These are phyloP conservation scores for Magnolia kwangsiensis DNA, from an alignment of 164 flowering plant species.

Conservation along the genomic window DNA sequence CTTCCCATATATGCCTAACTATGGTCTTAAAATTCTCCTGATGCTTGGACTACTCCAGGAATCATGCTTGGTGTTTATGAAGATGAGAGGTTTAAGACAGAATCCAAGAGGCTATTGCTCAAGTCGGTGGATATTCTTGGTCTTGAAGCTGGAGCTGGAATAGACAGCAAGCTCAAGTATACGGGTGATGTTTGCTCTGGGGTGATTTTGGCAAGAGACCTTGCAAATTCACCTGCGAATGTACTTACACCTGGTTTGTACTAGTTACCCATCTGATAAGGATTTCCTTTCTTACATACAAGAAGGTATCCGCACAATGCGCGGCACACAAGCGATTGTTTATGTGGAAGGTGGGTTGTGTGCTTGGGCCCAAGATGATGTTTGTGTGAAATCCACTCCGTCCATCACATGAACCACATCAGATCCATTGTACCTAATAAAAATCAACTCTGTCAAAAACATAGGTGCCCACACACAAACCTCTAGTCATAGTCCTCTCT, in stretches of 20 bases:
- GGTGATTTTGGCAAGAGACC: conserved; percentile 76
- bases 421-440: too few relatives aligned
- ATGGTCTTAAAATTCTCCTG: background rate
- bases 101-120: conserved; percentile 60
- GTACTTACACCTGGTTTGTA: conserved; percentile 93
- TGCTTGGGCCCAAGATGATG: too few relatives aligned
- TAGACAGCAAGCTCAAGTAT: conserved; percentile 76
- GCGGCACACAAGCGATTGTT: background rate
- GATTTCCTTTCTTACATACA: background rate
- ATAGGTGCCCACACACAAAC: too few relatives aligned
- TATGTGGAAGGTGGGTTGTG: background rate
- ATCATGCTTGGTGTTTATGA: conserved; percentile 72
- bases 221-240: conserved; percentile 94
- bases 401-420: too few relatives aligned
- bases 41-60: conserved; percentile 39
- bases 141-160: conserved; percentile 75
- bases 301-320: background rate
- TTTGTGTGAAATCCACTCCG: too few relatives aligned
- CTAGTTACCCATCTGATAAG: background rate
- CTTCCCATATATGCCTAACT: background rate
- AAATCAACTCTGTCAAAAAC: too few relatives aligned
- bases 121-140: conserved; percentile 85
- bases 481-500: too few relatives aligned
- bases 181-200: conserved; percentile 71
- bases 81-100: conserved; percentile 82